Percentiles rank a stretch among this genome's conserved stretches.
These are phyloP conservation scores for Arachis stenosperma DNA, from an alignment of 306 rosid genomes.

Conservation along the genomic window DNA sequence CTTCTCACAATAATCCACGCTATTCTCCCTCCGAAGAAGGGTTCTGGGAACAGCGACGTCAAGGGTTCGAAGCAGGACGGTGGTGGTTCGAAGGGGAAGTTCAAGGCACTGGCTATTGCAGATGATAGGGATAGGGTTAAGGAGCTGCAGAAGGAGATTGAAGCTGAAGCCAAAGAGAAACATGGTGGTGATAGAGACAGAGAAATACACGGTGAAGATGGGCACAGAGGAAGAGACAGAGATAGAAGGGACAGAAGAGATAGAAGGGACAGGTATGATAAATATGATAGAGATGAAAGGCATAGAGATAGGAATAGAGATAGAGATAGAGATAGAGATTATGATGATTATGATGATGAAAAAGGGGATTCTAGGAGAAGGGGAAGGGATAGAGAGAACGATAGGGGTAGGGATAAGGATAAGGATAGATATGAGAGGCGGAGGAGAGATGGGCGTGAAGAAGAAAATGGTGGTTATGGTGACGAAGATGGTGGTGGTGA, in stretches of 20 bases:
- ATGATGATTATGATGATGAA: conserved; percentile 13
- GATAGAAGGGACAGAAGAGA: conserved; percentile 30
- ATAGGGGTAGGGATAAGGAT: not conserved
- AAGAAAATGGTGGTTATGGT: conserved; percentile 29
- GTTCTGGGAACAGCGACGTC: conserved; percentile 22
- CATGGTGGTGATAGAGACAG: conserved; percentile 37
- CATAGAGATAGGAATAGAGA: conserved; percentile 31
- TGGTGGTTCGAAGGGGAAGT: conserved; percentile 45
- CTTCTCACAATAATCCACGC: conserved; percentile 69
- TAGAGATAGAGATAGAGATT: conserved; percentile 9
- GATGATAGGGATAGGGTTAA: conserved; percentile 65
- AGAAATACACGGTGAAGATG: conserved; percentile 32
- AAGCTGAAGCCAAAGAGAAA: conserved; percentile 51
- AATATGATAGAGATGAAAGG: conserved; percentile 22
- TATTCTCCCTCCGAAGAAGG: conserved; percentile 65
- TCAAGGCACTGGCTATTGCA: conserved; percentile 58
- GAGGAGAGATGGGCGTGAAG: conserved; percentile 46
- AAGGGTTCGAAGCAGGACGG: conserved; percentile 47
- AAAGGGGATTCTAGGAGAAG: conserved; percentile 12
- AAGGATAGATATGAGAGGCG: conserved; percentile 36
- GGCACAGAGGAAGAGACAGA: conserved; percentile 44
- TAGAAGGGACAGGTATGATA: conserved; percentile 23
- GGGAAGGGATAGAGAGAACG: conserved; percentile 19
- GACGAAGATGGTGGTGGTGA: conserved; percentile 41
- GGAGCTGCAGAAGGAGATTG: conserved; percentile 69